Evolutionary conservation across 805 yeast species (phyloP), one percentile per base, ranked within the genome.

Genomic region (Yueomyces sinensis): DNA sequence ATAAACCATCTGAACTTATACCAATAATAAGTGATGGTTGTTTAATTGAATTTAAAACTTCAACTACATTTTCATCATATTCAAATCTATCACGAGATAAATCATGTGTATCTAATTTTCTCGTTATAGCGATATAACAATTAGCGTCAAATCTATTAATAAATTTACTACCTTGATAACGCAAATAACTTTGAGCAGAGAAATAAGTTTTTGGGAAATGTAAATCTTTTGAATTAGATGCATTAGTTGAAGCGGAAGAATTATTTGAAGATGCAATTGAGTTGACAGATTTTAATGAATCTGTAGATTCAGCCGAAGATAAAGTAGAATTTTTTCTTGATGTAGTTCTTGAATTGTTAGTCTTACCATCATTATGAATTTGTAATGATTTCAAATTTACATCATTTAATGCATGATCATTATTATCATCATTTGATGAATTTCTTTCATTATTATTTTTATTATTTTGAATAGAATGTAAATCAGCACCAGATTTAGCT

Each of bases 71-170:
- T 20, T 56, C 62, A 17, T 57, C 40, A 13, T 60, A 61, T n/a
- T 64, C 65, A 1, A 45, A 53, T 38, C 89, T 67, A 36, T 78
- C 91, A 39, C 98, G 68, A 0, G 94, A 75, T 32, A 91, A 74
- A 54, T 91, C 98, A 54, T 91, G 97, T 0, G 98, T 86, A 49
- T 91, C 98, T 24, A 91, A 62, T 56, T 91, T 91, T 49, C 97
- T 69, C 0, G 96, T 82, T 37, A 91, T 83, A 18, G 96, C 74
- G 35, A 91, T 86, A 58, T 91, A 91, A 60, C 97, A 91, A 54
- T 91, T 91, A 18, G 98, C 95, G 57, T 91, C 98, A 49, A 89
- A 91, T 47, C 98, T 65, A 30, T 72, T 66, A 32, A 87, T 76
- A 54, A 91, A 91, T 56, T 91, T 91, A 36, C 77, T 74, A 13